These are phyloP conservation scores for Isatis lusitanica DNA, from an alignment of 441 rosid genomes.

Conservation along the genomic window DNA sequence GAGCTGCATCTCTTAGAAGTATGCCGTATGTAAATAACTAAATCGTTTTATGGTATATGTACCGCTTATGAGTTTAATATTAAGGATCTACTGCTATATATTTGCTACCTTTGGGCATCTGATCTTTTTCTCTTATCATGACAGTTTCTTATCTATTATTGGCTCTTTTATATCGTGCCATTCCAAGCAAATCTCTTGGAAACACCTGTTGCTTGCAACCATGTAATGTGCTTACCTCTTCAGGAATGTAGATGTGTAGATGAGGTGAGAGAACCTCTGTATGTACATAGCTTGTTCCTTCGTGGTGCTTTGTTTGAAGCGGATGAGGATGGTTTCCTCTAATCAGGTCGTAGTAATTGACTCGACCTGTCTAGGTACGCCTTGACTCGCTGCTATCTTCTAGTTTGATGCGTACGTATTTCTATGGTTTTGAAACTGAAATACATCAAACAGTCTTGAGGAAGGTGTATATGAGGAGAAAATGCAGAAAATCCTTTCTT, in stretches of 20 bases:
- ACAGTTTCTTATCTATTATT: not conserved
- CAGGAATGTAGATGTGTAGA: slow-evolving; percentile 19
- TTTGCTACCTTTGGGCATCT: not conserved
- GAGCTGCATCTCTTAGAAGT: slow-evolving; percentile 39
- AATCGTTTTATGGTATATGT: slow-evolving; percentile 30
- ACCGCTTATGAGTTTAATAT: slow-evolving; percentile 1
- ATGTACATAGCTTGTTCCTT: not conserved
- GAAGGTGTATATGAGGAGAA: not conserved
- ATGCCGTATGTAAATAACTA: slow-evolving; percentile 27
- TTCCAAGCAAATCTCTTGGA: not conserved
- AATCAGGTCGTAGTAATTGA: slow-evolving; percentile 1
- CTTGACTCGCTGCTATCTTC: not conserved
- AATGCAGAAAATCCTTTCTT: not conserved
- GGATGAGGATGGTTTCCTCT: not conserved
- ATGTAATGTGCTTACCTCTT: not conserved
- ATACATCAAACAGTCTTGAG: not conserved
- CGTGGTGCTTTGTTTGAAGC: not conserved
- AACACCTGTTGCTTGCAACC: not conserved
- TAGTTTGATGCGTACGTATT: not conserved
- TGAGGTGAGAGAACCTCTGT: slow-evolving; percentile 1
- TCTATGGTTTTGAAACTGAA: not conserved
- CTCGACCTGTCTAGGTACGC: not conserved
- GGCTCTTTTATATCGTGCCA: not conserved
- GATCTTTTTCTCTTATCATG: not conserved
- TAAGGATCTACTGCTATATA: not conserved